Evolutionary conservation across 2,329 filamentous ascomycete genomes (phyloP).

Genomic region (Colletotrichum tropicale): DNA sequence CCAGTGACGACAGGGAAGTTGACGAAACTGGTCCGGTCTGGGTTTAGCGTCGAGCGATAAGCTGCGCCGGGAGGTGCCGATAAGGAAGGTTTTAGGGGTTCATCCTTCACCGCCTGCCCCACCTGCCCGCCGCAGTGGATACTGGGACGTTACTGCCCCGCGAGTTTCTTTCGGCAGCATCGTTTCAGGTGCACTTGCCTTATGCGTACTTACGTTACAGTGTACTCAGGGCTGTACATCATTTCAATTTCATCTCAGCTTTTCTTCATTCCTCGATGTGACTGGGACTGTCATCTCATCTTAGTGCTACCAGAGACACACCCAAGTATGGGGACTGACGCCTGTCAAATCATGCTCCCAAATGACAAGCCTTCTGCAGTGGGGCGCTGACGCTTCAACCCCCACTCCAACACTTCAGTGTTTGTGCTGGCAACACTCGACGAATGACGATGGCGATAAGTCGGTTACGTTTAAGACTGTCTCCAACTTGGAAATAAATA

Average conservation of each 20-base stretch:
- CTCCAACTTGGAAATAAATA: background rate
- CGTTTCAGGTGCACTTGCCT: background rate
- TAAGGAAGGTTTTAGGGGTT: constrained; percentile 2
- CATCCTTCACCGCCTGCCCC: background rate
- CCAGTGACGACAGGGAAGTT: background rate
- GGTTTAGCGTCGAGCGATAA: constrained; percentile 5
- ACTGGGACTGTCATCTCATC: background rate
- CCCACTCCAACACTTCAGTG: background rate
- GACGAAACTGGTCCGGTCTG: constrained; percentile 1
- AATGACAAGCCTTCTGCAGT: background rate
- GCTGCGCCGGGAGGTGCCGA: background rate
- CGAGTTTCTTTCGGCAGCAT: background rate
- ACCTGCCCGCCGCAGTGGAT: background rate
- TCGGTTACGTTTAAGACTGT: background rate
- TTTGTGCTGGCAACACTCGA: background rate
- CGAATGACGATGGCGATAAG: background rate
- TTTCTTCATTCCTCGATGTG: background rate
- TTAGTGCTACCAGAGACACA: background rate
- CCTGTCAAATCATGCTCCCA: background rate
- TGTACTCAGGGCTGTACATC: background rate
- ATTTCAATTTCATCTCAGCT: background rate
- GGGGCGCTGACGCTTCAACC: background rate
- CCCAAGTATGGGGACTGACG: background rate
- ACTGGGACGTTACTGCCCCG: background rate
- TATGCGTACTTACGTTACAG: background rate